Evolutionary conservation across 2,329 filamentous ascomycete species (phyloP).

Genomic region (Exserohilum turcica): DNA sequence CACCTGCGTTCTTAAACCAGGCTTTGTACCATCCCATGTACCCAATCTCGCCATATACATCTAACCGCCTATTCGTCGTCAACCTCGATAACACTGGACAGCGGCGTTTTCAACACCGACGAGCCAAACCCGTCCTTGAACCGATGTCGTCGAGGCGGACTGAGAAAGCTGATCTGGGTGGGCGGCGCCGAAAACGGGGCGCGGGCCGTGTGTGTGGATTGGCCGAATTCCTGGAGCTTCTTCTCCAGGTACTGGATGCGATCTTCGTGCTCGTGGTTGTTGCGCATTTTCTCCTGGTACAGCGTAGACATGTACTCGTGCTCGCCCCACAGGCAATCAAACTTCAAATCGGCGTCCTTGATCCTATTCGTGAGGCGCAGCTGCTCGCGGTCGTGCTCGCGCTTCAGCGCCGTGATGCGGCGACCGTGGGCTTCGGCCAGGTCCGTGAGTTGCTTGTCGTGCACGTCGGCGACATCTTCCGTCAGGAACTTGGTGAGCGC

Average conservation of each 20-base stretch:
- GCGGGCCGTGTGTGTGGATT: background rate
- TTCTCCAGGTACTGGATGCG: constrained; percentile 39
- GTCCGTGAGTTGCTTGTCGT: constrained; percentile 11
- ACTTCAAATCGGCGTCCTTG: constrained; percentile 3
- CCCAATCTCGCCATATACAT: too few relatives aligned
- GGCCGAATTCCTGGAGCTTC: constrained; percentile 30
- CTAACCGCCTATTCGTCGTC: constrained; percentile 6
- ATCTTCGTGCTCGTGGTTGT: constrained; percentile 30
- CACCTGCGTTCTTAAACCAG: too few relatives aligned
- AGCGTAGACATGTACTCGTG: constrained; percentile 19
- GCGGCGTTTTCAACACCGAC: background rate
- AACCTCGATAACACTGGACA: constrained; percentile 11
- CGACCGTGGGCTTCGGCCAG: constrained; percentile 17
- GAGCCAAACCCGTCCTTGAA: background rate
- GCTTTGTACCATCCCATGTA: background rate
- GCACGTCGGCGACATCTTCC: constrained; percentile 1
- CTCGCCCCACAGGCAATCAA: constrained; percentile 18
- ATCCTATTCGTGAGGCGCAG: constrained; percentile 10
- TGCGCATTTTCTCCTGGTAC: constrained; percentile 23
- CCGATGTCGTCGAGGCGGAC: constrained; percentile 14
- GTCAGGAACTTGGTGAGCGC: constrained; percentile 9
- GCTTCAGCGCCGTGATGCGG: constrained; percentile 8
- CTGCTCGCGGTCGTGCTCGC: constrained; percentile 4
- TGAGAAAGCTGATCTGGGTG: constrained; percentile 15
- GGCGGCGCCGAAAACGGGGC: constrained; percentile 22